Base-by-base conservation (phyloP, 225 moss, liverwort and hornwort genomes). In the Climacium dendroides region DNA sequence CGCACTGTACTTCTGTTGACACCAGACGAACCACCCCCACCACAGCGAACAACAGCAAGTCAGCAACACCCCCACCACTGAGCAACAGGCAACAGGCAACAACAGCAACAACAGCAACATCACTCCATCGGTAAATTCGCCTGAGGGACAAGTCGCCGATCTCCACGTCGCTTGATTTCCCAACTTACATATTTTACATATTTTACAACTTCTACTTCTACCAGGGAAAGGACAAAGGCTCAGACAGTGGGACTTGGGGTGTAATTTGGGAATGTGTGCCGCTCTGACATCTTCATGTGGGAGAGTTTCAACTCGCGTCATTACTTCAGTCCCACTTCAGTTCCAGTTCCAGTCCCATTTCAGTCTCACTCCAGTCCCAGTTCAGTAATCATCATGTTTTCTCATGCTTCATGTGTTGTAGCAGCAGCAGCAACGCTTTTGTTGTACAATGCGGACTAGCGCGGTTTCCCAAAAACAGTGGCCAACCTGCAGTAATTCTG, bases 371-470 rank as follows among this genome's bases (percentile, higher is more conserved):
- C 54, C 77, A 85, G 65, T 54, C 50, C 85, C 85, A 47, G n/a
- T 73, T 48, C 61, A 60, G n/a, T 45, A 62, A 74, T 85, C 50
- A 75, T 85, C 85, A 85, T 85, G 76, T 39, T 60, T 78, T 87
- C 87, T 83, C 87, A 90, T 80, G 74, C 90, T 37, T 90, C 70
- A 84, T 84, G 84, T 80, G 62, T 86, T 83, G 61, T 45, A 63
- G 53, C 79, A 61, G 19, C 59, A 87, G 53, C 43, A 41, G 48
- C 55, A 52, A 55, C 43, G 55, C 85, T 78, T 86, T 47, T 23
- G 50, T 41, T 62, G 88, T 88, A 90, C 90, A 83, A 86, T 88
- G 90, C 35, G 90, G 84, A 45, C 80, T 58, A 79, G 83, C 85
- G 71, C 19, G 83, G 50, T 88, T 85, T 75, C 64, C 47, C 85